Percentiles rank a stretch among this genome's conserved stretches.
These are phyloP conservation scores for Zelonia costaricensis DNA, from an alignment of 208 protist genomes.

Conservation along the genomic window DNA sequence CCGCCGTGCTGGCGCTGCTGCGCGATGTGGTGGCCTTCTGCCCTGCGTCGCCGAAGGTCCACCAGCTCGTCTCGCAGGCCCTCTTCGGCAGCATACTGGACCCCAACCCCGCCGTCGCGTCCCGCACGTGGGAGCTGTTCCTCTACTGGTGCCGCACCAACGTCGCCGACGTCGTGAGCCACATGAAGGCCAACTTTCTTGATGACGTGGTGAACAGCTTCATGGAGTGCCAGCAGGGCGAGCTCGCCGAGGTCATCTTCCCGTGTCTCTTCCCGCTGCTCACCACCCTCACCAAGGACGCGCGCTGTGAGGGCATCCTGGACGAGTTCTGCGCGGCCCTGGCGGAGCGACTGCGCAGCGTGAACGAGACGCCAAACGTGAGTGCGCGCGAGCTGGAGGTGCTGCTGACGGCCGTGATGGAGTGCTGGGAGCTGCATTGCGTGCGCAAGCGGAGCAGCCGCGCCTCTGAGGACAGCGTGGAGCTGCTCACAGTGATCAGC, in stretches of 20 bases:
- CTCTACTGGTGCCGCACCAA: constrained; percentile 72
- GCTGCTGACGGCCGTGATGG: constrained; percentile 59
- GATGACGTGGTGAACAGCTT: constrained; percentile 78
- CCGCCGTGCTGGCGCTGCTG: constrained; percentile 72
- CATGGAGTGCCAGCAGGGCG: constrained; percentile 53
- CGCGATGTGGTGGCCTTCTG: constrained; percentile 71
- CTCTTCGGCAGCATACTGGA: constrained; percentile 56
- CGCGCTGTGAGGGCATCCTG: constrained; percentile 48
- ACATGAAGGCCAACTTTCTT: constrained; percentile 67
- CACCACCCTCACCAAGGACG: constrained; percentile 74
- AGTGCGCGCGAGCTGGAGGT: constrained; percentile 58
- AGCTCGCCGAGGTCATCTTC: constrained; percentile 78
- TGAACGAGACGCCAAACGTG: constrained; percentile 64
- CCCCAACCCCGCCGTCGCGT: constrained; percentile 42
- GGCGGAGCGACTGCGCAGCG: constrained; percentile 53
- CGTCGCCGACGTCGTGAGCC: constrained; percentile 42
- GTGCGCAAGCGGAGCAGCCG: constrained; percentile 55
- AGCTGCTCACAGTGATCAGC: constrained; percentile 73
- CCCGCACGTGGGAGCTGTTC: constrained; percentile 79
- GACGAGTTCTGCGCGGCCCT: constrained; percentile 84
- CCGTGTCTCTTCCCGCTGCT: constrained; percentile 81
- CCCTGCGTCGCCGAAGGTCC: constrained; percentile 50
- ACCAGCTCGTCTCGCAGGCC: constrained; percentile 55
- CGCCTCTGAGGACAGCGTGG: constrained; percentile 43
- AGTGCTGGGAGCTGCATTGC: constrained; percentile 86